Evolutionary conservation across 805 yeast species (phyloP).

Genomic region (Pichia occidentalis): DNA sequence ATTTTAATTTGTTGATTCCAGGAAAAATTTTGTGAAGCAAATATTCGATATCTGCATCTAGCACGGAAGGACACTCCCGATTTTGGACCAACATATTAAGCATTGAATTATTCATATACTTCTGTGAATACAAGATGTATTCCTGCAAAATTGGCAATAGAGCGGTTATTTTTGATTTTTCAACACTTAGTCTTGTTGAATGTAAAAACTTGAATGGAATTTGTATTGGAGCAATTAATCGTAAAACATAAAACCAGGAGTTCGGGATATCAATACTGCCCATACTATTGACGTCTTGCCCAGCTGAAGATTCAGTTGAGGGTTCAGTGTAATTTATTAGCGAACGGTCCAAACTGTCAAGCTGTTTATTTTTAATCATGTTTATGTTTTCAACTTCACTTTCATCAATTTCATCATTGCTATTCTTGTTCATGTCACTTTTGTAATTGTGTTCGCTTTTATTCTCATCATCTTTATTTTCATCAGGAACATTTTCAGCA

Average conservation of each 20-base stretch:
- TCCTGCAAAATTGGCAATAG: slow-evolving; percentile 30
- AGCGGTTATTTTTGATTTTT: slow-evolving; percentile 16
- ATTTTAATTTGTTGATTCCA: slow-evolving; percentile 20
- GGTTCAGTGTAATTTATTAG: background rate
- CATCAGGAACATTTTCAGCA: slow-evolving; percentile 18
- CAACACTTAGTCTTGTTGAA: slow-evolving; percentile 29
- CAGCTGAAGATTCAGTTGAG: slow-evolving; percentile 8
- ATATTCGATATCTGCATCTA: slow-evolving; percentile 19
- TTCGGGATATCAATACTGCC: slow-evolving; percentile 38
- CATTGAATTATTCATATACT: slow-evolving; percentile 9
- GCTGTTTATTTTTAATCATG: slow-evolving; percentile 20
- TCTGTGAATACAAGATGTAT: slow-evolving; percentile 23
- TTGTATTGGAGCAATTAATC: slow-evolving; percentile 56
- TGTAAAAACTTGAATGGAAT: slow-evolving; percentile 49
- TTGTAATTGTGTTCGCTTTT: slow-evolving; percentile 26
- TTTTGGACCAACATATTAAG: slow-evolving; percentile 9
- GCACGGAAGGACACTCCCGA: slow-evolving; percentile 21
- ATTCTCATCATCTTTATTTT: slow-evolving; percentile 16
- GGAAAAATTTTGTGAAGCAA: slow-evolving; percentile 22
- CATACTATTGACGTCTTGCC: background rate
- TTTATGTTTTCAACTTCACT: slow-evolving; percentile 11
- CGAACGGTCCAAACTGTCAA: slow-evolving; percentile 17
- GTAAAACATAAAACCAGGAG: slow-evolving; percentile 59
- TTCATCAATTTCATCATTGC: slow-evolving; percentile 16
- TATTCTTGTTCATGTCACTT: slow-evolving; percentile 7